Percentiles rank a stretch among this genome's conserved stretches.
Evolutionary conservation across 2,329 filamentous ascomycete species (phyloP).

Genomic region (Microascus cirrosus): DNA sequence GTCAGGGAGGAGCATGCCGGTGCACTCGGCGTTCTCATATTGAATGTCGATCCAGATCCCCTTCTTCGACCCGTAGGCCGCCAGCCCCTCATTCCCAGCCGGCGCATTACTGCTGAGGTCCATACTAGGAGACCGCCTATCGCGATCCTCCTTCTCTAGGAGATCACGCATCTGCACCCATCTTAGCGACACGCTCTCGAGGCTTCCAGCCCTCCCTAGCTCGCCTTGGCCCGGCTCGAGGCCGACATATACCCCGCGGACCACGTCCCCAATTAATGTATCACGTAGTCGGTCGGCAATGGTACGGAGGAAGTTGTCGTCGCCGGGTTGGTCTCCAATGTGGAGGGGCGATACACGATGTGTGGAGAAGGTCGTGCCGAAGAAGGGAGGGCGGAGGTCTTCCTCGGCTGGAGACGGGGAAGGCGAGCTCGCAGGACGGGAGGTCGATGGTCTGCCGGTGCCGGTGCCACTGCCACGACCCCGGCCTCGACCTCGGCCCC

Average conservation of each 20-base stretch:
- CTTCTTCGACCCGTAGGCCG: neutral
- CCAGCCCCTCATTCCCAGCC: constrained; percentile 4
- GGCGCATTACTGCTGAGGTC: constrained; percentile 6
- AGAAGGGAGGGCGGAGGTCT: constrained; percentile 28
- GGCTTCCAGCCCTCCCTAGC: constrained; percentile 25
- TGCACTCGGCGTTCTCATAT: constrained; percentile 41
- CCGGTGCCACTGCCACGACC: neutral
- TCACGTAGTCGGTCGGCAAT: constrained; percentile 41
- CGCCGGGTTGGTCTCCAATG: constrained; percentile 22
- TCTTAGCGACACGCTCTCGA: constrained; percentile 35
- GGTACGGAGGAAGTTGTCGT: constrained; percentile 3
- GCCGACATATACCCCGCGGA: constrained; percentile 47
- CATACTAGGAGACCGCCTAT: constrained; percentile 1
- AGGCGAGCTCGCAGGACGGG: constrained; percentile 5
- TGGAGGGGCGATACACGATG: constrained; percentile 44
- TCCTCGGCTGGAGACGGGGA: constrained; percentile 9
- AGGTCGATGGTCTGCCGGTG: constrained; percentile 1
- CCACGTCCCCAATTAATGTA: constrained; percentile 43
- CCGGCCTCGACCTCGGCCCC: neutral
- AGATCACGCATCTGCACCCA: constrained; percentile 27
- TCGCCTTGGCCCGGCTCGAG: constrained; percentile 27
- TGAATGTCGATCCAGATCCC: constrained; percentile 34
- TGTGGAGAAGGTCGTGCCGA: constrained; percentile 47
- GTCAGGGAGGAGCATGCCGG: constrained; percentile 36
- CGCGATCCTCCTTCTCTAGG: constrained; percentile 14